Conservation (phyloP, 2,329 filamentous ascomycete genomes). For the Polychaeton citri region DNA sequence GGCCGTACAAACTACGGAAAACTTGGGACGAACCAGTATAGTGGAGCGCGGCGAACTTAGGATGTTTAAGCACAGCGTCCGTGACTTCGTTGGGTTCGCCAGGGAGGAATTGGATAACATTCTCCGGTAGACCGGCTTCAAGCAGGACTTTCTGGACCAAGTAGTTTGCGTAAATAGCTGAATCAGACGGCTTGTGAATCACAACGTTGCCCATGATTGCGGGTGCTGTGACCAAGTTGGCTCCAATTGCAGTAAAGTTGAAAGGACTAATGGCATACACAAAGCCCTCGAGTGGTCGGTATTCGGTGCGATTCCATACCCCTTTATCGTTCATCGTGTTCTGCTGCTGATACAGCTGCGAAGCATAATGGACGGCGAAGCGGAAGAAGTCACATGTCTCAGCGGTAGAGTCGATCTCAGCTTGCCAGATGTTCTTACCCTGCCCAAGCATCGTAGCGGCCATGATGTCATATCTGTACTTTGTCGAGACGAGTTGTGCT, state of each 20-base stretch:
- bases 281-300: constrained; percentile 84
- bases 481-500: constrained; percentile 75
- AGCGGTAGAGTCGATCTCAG: constrained; percentile 92
- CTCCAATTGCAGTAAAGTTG: constrained; percentile 94
- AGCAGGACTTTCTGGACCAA: constrained; percentile 79
- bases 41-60: constrained; percentile 78
- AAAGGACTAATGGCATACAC: constrained; percentile 91
- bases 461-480: constrained; percentile 96
- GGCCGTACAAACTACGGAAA: constrained; percentile 77
- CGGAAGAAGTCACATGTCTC: constrained; percentile 81
- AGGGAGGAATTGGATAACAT: constrained; percentile 88
- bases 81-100: constrained; percentile 79
- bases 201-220: constrained; percentile 90
- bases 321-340: constrained; percentile 70
- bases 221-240: constrained; percentile 70
- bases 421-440: constrained; percentile 97
- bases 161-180: constrained; percentile 80
- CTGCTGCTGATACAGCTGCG: constrained; percentile 80
- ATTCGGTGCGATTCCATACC: constrained; percentile 84
- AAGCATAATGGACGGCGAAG: constrained; percentile 87
- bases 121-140: constrained; percentile 76
- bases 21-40: constrained; percentile 89
- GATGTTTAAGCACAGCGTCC: constrained; percentile 59
- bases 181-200: constrained; percentile 91
- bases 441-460: constrained; percentile 91